Base-by-base conservation (phyloP, 371 early-diverging fungal species). In the Umbelopsis sp. region DNA sequence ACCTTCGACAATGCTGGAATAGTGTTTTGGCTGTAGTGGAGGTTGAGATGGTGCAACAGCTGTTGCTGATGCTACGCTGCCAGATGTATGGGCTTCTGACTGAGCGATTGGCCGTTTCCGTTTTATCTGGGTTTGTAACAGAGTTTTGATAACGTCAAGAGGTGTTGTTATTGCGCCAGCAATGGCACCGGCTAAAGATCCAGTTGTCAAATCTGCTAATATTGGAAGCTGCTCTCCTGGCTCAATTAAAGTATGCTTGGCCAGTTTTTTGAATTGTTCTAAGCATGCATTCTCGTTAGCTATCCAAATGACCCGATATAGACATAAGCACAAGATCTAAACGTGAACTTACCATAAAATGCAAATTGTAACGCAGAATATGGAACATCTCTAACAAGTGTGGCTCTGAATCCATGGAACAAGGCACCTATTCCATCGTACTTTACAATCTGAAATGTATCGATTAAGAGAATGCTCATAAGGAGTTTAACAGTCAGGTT, bases 341-440 rank as follows among this genome's bases (percentile, higher is more conserved):
- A 65, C 41, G 44, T 44, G 24, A 7, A 4, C 50, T 16, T 65
- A 86, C 89, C 91, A 72, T 91, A 91, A 64, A 87, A 86, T 25
- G 91, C 88, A 75, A 91, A 91, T 67, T 91, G 90, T 25, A 91
- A 70, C 7, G 90, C 90, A 2, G 90, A 89, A 65, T 91, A 91
- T 22, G 91, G 91, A 9, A 90, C 90, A 70, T 91, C 91, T 51
- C 91, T 79, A 63, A 90, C 69, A 57, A 91, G 81, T 0, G 90
- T 90, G 18, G 90, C 89, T 68, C 75, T 78, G 63, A 89, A 90
- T 41, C 91, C 91, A 66, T 88, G 86, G 76, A 87, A 91, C 45
- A 91, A 70, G 4, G 90, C 88, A 25, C 83, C 77, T 18, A 77
- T 72, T 8, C 91, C 91, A 69, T 89, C 89, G 46, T 86, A 80